Base-by-base conservation (phyloP, 371 early-diverging fungal species). In the Apophysomyces ossiformis region DNA sequence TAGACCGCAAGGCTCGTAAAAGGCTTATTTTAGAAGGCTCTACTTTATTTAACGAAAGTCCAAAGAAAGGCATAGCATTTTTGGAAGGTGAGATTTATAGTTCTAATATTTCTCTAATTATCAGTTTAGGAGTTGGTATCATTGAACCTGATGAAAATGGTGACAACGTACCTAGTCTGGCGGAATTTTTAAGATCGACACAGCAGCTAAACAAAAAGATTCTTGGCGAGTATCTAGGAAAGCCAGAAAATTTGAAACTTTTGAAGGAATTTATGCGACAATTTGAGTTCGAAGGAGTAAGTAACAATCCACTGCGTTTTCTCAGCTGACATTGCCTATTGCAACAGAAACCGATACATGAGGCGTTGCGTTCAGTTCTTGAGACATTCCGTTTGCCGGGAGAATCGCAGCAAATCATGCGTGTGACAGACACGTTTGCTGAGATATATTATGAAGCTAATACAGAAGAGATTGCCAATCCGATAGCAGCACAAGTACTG, bases 351-450 rank as follows among this genome's bases (percentile, higher is more conserved):
- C 87, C 93, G 32, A 75, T 97, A 58, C 95, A 97, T 69, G 95
- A 96, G 72, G 93, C 96, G 0, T 70, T 97, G 44, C 87, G 99
- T 45, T 79, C 83, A 36, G 84, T 96, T 26, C 78, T 98, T 9
- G 90, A 90, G 64, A 85, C 90, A 9, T 98, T 98, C 85, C 87
- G 96, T 56, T 75, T 98, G 16, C 95, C 95, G 4, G 98, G 98
- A 37, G 99, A 98, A 79, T 88, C 95, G 36, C 97, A 97, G 77
- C 92, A 95, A 70, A 97, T 98, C 61, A 92, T 94, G 65, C 87
- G 98, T 18, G 92, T 97, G 36, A 86, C 98, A 62, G 94, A 93
- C 63, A 83, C 89, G 0, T 97, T 97, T 84, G 89, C 95, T 12
- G 85, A 82, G 4, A 85, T 83, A 0, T 98, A 91, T 74, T 92